Percentiles rank a stretch among this genome's conserved stretches.
phyloP scores from a whole-genome alignment of 2,329 filamentous ascomycete genomes.

The Colletotrichum aenigma region DNA sequence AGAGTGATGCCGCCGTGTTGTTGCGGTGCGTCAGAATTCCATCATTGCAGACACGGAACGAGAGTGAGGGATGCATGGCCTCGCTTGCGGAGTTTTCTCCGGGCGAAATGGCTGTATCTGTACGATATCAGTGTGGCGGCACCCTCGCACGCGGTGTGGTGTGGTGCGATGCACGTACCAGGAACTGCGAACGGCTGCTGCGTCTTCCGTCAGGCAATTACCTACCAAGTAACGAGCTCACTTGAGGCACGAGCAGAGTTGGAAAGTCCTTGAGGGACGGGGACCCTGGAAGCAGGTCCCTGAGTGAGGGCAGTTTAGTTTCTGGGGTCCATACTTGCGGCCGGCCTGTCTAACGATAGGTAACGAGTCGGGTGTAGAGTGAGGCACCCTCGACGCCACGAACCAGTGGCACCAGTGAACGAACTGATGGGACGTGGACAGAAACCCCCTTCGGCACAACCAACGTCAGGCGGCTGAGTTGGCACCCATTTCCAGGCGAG shows the following conservation, averaged over 20 bases:
- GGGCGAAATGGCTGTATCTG: not conserved
- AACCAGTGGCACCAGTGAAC: not conserved
- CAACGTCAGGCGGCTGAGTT: not conserved
- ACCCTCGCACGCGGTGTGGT: not conserved
- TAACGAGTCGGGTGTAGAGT: not conserved
- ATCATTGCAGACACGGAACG: not conserved
- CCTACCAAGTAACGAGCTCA: too few relatives aligned
- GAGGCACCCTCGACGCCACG: not conserved
- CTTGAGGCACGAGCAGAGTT: too few relatives aligned
- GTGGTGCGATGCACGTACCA: not conserved
- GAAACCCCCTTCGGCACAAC: not conserved
- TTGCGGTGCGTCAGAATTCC: not conserved
- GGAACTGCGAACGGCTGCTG: not conserved
- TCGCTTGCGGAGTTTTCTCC: conserved; percentile 7
- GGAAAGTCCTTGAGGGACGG: too few relatives aligned
- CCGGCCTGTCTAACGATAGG: too few relatives aligned
- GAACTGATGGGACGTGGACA: not conserved
- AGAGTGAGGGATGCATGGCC: not conserved
- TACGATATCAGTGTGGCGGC: not conserved
- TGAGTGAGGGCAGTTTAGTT: not conserved
- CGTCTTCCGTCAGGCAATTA: too few relatives aligned
- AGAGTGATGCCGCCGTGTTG: not conserved
- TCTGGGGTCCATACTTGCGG: not conserved
- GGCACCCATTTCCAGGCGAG: not conserved
- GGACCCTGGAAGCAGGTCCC: too few relatives aligned